Evolutionary conservation across 352 stramenopile genomes (phyloP), one percentile per base, ranked within the genome.

Genomic region (Phytophthora fragariaefolia): DNA sequence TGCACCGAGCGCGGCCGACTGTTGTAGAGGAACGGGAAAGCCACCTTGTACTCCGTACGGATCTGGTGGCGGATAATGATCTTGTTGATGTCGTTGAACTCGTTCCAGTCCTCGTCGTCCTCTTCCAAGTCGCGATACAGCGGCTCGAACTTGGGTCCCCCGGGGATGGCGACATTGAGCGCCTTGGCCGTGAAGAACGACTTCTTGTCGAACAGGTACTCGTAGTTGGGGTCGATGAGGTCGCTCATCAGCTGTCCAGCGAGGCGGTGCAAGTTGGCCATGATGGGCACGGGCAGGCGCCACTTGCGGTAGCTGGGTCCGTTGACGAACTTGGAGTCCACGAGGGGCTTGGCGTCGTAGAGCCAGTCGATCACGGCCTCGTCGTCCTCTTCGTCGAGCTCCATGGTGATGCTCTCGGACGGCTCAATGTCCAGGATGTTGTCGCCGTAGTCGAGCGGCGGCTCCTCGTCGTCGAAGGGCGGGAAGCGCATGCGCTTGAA

Each of bases 51-150:
- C 77, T 99, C 98, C 4, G 97, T 99, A 22, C 98, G 91, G 71
- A 99, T 99, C 66, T 98, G 97, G 74, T 99, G 91, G 6, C 98
- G 95, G 69, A 99, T 99, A 74, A 99, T 99, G 73, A 99, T 99
- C 82, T 99, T 99, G 80, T 99, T 98, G 74, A 99, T 99, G 78
- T 99, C 98, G 68, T 99, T 99, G 81, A 99, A 99, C 76, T 99
- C 98, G 85, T 99, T 99, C 98, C 98, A 99, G 82, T 99, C 98
- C 66, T 99, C 97, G 61, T 99, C 98, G 54, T 99, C 96, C 48
- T 98, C 94, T 58, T 99, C 96, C 10, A 98, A 68, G 77, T 99
- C 98, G n/a, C 96, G 91, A 72, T 98, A 99, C 17, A 99, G 82
- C 13, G 98, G 98, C 77, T 99, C 98, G 71, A 99, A 99, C 83